Evolutionary conservation across 805 yeast species (phyloP).

Genomic region (Millerago galiae): DNA sequence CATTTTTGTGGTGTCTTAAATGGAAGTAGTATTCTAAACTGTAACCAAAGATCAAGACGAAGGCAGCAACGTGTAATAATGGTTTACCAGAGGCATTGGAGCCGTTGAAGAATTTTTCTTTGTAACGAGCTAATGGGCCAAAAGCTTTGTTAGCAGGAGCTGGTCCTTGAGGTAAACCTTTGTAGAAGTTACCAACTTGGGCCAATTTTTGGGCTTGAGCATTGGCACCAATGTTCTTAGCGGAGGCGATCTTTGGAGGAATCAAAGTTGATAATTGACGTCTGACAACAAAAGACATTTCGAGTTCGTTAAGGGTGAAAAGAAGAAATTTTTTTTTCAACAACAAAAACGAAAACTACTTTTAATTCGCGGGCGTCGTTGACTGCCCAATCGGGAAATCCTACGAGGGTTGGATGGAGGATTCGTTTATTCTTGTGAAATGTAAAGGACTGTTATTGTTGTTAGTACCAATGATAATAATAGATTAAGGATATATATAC

Average conservation of each 20-base stretch:
- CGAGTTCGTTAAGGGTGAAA: neutral
- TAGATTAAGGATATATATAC: slow-evolving; percentile 15
- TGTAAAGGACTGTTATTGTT: slow-evolving; percentile 18
- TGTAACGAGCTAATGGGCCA: slow-evolving; percentile 70
- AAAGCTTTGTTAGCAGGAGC: slow-evolving; percentile 70
- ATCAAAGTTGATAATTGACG: slow-evolving; percentile 92
- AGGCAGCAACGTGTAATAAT: slow-evolving; percentile 66
- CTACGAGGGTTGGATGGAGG: neutral
- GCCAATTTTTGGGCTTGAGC: slow-evolving; percentile 97
- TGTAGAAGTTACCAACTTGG: slow-evolving; percentile 91
- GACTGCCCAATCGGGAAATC: slow-evolving; percentile 10
- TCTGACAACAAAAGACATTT: slow-evolving; percentile 81
- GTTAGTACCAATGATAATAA: too few relatives aligned
- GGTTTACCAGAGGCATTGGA: slow-evolving; percentile 82
- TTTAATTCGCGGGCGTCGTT: slow-evolving; percentile 2
- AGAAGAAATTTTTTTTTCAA: neutral
- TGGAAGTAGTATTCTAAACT: slow-evolving; percentile 91
- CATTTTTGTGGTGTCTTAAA: slow-evolving; percentile 53
- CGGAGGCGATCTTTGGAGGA: slow-evolving; percentile 98
- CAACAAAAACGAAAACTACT: neutral
- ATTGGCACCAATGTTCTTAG: slow-evolving; percentile 89
- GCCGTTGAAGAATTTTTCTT: slow-evolving; percentile 79
- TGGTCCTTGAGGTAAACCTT: slow-evolving; percentile 90
- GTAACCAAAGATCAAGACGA: slow-evolving; percentile 74
- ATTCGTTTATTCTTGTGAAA: slow-evolving; percentile 17